Evolutionary conservation across 2,329 filamentous ascomycete genomes (phyloP).

Genomic region (Fusarium staphyleae): DNA sequence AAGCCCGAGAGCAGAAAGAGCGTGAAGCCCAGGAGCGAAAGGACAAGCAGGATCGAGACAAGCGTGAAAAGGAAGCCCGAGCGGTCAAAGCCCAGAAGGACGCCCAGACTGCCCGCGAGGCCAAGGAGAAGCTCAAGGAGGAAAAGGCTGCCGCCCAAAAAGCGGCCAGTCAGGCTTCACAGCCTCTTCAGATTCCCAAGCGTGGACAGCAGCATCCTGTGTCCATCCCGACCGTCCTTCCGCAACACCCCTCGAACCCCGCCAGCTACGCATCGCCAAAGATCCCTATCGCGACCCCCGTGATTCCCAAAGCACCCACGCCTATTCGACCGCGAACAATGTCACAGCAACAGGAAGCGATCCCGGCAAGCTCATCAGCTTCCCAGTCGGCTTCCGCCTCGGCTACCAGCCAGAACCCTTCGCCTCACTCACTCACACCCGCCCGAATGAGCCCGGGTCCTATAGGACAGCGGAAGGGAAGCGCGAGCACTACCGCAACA

Average conservation of each 20-base stretch:
- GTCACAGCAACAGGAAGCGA: slow-evolving; percentile 82
- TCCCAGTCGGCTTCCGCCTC: slow-evolving; percentile 63
- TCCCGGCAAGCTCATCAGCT: slow-evolving; percentile 72
- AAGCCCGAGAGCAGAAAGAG: slow-evolving; percentile 73
- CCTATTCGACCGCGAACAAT: slow-evolving; percentile 77
- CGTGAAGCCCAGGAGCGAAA: slow-evolving; percentile 71
- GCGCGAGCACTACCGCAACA: slow-evolving; percentile 49
- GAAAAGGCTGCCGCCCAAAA: slow-evolving; percentile 51
- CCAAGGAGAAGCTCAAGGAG: slow-evolving; percentile 73
- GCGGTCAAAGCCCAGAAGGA: slow-evolving; percentile 68
- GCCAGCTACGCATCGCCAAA: slow-evolving; percentile 77
- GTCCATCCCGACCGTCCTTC: slow-evolving; percentile 58
- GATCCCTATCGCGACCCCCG: slow-evolving; percentile 79
- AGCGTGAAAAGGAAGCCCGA: slow-evolving; percentile 65
- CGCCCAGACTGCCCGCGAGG: slow-evolving; percentile 56
- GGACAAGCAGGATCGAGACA: slow-evolving; percentile 68
- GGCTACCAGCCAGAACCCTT: slow-evolving; percentile 62
- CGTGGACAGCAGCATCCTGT: slow-evolving; percentile 48
- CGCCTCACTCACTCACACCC: slow-evolving; percentile 68
- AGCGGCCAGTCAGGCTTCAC: slow-evolving; percentile 50
- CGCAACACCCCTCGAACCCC: slow-evolving; percentile 65
- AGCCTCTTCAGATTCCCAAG: slow-evolving; percentile 49
- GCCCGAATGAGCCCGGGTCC: slow-evolving; percentile 70
- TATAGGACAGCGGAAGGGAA: slow-evolving; percentile 70
- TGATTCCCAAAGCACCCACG: slow-evolving; percentile 81